These are phyloP conservation scores for Tephrocybe sp. DNA, from an alignment of 768 basidiomycete species.

Conservation along the genomic window DNA sequence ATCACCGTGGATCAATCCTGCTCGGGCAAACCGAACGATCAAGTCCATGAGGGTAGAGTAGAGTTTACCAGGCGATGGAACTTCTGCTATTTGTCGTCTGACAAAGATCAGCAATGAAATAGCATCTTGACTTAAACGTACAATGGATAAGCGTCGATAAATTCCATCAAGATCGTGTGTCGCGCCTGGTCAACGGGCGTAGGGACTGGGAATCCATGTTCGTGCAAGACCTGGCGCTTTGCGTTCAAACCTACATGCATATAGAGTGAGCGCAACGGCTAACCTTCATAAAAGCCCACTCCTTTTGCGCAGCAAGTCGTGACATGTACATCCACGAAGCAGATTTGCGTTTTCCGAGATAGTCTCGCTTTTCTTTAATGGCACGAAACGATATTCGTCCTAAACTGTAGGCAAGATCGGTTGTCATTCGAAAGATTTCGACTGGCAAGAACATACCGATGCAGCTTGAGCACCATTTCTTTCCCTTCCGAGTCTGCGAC, in stretches of 20 bases:
- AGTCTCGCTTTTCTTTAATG: constrained; percentile 96
- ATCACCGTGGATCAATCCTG: constrained; percentile 97
- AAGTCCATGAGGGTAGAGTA: constrained; percentile 94
- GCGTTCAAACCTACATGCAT: too few relatives aligned
- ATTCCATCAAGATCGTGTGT: constrained; percentile 95
- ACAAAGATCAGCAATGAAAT: constrained; percentile 10
- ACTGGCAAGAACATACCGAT: constrained; percentile 57
- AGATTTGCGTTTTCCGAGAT: constrained; percentile 91
- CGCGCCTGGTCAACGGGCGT: constrained; percentile 91
- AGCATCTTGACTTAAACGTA: constrained; percentile 37
- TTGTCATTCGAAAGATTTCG: neutral
- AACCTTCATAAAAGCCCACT: constrained; percentile 99
- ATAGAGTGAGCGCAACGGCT: too few relatives aligned
- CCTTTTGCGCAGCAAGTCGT: constrained; percentile 92
- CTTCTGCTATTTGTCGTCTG: constrained; percentile 84
- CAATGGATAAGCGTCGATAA: constrained; percentile 94
- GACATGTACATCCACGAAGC: constrained; percentile 99
- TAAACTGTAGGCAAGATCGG: constrained; percentile 52
- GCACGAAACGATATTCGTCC: constrained; percentile 97
- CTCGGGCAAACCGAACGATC: constrained; percentile 90
- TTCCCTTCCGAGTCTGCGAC: constrained; percentile 84
- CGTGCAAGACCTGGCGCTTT: constrained; percentile 82
- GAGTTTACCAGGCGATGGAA: constrained; percentile 84
- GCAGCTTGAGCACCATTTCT: constrained; percentile 90
- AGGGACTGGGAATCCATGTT: constrained; percentile 93